Conservation (phyloP, 1,284 basidiomycete genomes). For the Gymnopus androsaceus region DNA sequence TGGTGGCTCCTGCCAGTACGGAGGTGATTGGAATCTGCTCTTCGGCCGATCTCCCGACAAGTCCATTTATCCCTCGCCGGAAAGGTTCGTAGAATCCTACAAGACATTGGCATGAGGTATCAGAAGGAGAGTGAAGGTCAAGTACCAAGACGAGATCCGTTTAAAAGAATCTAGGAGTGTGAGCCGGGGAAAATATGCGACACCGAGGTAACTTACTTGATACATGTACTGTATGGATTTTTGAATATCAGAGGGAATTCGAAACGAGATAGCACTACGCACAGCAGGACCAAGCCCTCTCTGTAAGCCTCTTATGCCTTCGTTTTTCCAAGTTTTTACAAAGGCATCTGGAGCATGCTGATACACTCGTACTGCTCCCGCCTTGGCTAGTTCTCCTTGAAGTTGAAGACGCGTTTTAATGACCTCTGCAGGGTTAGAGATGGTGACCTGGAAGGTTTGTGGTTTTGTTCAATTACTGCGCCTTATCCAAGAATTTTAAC, state of each 20-base stretch:
- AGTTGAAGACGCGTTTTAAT: slow-evolving; percentile 94
- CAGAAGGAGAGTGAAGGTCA: slow-evolving; percentile 1
- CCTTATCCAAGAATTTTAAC: background rate
- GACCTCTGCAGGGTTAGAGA: slow-evolving; percentile 88
- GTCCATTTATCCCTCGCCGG: slow-evolving; percentile 68
- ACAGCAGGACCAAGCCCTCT: slow-evolving; percentile 89
- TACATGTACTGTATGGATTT: slow-evolving; percentile 72
- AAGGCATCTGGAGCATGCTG: slow-evolving; percentile 87
- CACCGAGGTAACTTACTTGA: slow-evolving; percentile 61
- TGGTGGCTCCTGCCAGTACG: slow-evolving; percentile 83
- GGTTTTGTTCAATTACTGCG: background rate
- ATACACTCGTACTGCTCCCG: slow-evolving; percentile 79
- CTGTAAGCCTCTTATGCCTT: slow-evolving; percentile 90
- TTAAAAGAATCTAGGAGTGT: slow-evolving; percentile 75
- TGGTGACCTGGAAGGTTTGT: slow-evolving; percentile 59
- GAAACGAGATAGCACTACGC: slow-evolving; percentile 37
- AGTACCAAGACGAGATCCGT: slow-evolving; percentile 90
- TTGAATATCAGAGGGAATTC: slow-evolving; percentile 21
- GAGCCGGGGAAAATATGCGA: background rate
- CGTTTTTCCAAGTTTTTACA: slow-evolving; percentile 86
- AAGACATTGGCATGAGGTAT: background rate
- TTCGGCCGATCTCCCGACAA: slow-evolving; percentile 63
- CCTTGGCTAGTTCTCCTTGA: slow-evolving; percentile 88
- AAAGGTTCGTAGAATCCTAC: slow-evolving; percentile 96
- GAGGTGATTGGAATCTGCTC: slow-evolving; percentile 76